phyloP scores from a whole-genome alignment of 129 eudicot genomes.

The Flaveria bidentis region DNA sequence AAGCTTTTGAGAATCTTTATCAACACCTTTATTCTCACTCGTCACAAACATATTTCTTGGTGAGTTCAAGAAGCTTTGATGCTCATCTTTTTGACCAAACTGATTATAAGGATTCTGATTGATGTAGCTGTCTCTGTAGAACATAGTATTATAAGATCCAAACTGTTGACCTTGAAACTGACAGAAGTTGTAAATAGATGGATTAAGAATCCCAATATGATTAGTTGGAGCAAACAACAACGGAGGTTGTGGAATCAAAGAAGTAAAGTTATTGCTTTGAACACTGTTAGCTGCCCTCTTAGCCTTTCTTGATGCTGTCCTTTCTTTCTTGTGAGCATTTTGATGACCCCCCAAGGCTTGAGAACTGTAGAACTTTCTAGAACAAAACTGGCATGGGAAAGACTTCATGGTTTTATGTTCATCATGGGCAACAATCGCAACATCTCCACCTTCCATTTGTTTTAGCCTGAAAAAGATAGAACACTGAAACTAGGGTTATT shows the following conservation, averaged over 20 bases:
- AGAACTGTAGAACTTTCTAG: slow-evolving; percentile 83
- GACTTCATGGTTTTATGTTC: slow-evolving; percentile 41
- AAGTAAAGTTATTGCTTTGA: slow-evolving; percentile 34
- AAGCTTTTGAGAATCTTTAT: slow-evolving; percentile 39
- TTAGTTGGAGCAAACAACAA: slow-evolving; percentile 51
- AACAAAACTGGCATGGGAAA: slow-evolving; percentile 73
- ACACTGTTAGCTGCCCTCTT: slow-evolving; percentile 43
- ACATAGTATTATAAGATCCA: slow-evolving; percentile 51
- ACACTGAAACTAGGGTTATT: slow-evolving; percentile 6
- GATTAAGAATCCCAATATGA: slow-evolving; percentile 44
- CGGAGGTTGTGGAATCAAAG: slow-evolving; percentile 53
- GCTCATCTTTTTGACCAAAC: slow-evolving; percentile 45
- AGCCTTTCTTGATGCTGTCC: slow-evolving; percentile 64
- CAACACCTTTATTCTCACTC: slow-evolving; percentile 34
- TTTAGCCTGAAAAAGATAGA: slow-evolving; percentile 30
- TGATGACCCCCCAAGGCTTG: slow-evolving; percentile 93
- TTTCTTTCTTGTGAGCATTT: slow-evolving; percentile 89
- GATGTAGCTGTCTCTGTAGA: slow-evolving; percentile 45
- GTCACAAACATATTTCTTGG: slow-evolving; percentile 32
- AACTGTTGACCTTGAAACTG: slow-evolving; percentile 55
- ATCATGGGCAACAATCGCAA: slow-evolving; percentile 15
- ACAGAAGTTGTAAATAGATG: slow-evolving; percentile 58
- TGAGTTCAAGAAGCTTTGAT: slow-evolving; percentile 38
- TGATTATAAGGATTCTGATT: slow-evolving; percentile 39
- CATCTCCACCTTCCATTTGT: slow-evolving; percentile 54